phyloP scores from a whole-genome alignment of 805 yeast genomes.

The Priceomyces carsonii region DNA sequence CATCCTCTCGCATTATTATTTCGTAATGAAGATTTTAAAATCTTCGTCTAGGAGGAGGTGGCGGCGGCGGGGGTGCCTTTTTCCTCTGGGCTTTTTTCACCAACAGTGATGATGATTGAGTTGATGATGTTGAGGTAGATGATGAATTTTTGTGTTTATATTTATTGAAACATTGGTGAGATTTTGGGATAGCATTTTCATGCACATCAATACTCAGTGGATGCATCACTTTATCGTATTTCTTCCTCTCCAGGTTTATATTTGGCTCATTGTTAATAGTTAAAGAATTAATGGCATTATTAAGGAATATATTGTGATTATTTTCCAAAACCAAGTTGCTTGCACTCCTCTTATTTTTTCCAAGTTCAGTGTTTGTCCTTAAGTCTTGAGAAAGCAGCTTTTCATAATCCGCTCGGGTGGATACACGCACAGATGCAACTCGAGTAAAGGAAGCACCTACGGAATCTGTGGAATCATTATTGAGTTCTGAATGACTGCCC shows the following conservation, averaged over 20 bases:
- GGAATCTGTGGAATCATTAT: conserved; percentile 18
- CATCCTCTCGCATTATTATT: neutral
- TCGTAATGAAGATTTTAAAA: conserved; percentile 8
- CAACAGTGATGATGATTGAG: conserved; percentile 19
- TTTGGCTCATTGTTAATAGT: conserved; percentile 1
- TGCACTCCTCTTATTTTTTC: no score
- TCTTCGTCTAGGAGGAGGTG: conserved; percentile 37
- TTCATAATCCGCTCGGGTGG: conserved; percentile 36
- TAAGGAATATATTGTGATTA: conserved; percentile 29
- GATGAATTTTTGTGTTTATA: no score
- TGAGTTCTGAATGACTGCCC: neutral
- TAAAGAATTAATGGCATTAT: conserved; percentile 2
- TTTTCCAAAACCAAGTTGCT: conserved; percentile 18
- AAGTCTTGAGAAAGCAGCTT: no score
- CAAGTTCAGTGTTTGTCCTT: no score
- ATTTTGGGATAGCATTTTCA: neutral
- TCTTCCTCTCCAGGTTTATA: no score
- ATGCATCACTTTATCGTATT: no score
- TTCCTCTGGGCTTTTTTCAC: conserved; percentile 31
- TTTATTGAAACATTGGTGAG: conserved; percentile 4
- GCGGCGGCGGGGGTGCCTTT: conserved; percentile 42
- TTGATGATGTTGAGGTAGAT: conserved; percentile 18
- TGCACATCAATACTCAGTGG: no score
- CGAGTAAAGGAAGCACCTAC: conserved; percentile 25
- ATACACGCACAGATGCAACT: conserved; percentile 37